Evolutionary conservation across 2,329 filamentous ascomycete species (phyloP).

Genomic region (Monascus ruber): DNA sequence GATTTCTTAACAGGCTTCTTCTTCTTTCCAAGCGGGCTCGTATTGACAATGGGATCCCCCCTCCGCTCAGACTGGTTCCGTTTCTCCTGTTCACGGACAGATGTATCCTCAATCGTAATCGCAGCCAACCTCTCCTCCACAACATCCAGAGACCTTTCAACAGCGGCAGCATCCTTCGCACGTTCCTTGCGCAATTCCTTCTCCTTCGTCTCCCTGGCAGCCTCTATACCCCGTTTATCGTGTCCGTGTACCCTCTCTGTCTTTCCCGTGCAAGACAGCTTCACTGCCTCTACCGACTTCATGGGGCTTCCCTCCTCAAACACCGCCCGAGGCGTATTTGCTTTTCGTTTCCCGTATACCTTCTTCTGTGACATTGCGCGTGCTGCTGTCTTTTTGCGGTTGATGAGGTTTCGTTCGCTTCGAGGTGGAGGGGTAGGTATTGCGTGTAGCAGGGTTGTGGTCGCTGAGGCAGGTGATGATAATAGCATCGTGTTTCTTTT

Average conservation of each 20-base stretch:
- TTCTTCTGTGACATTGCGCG: constrained; percentile 14
- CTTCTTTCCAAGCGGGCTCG: background rate
- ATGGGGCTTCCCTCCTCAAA: constrained; percentile 21
- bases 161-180: background rate
- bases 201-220: background rate
- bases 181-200: background rate
- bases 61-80: background rate
- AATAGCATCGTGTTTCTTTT: constrained; percentile 5
- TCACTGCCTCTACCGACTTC: constrained; percentile 3
- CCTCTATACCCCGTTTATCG: background rate
- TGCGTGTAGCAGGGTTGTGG: constrained; percentile 5
- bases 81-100: background rate
- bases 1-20: background rate
- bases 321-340: constrained; percentile 24
- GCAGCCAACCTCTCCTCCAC: background rate
- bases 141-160: background rate
- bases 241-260: background rate
- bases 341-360: constrained; percentile 25
- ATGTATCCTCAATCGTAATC: background rate
- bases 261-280: background rate
- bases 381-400: constrained; percentile 11
- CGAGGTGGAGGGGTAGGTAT: background rate
- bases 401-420: constrained; percentile 6
- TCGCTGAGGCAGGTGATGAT: constrained; percentile 3
- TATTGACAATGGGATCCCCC: background rate